These are phyloP conservation scores for Fusarium luffae DNA, from an alignment of 2,329 filamentous ascomycete genomes.

Conservation along the genomic window DNA sequence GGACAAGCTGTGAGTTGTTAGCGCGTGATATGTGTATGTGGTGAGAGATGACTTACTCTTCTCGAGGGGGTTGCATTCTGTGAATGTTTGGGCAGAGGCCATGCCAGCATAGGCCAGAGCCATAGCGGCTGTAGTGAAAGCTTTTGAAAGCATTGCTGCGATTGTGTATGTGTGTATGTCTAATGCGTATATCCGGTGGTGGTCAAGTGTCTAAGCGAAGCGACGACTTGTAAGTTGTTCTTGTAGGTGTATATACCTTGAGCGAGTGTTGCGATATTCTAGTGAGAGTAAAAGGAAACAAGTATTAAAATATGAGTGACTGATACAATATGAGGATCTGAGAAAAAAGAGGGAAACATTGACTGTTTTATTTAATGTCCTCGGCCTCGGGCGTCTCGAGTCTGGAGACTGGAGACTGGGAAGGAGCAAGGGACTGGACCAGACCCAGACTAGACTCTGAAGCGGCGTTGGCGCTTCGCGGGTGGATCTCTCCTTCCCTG, in stretches of 20 bases:
- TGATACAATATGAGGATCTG: slow-evolving; percentile 4
- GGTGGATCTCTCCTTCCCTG: slow-evolving; percentile 15
- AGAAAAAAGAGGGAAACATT: slow-evolving; percentile 20
- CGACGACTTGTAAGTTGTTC: slow-evolving; percentile 25
- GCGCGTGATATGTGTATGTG: neutral
- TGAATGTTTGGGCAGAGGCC: slow-evolving; percentile 67
- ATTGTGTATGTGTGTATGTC: slow-evolving; percentile 4
- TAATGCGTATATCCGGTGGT: slow-evolving; percentile 11
- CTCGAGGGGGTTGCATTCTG: slow-evolving; percentile 66
- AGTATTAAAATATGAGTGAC: slow-evolving; percentile 35
- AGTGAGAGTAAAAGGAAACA: slow-evolving; percentile 14
- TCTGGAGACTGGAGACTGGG: slow-evolving; percentile 10
- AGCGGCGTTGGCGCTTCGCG: slow-evolving; percentile 38
- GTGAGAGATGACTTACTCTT: slow-evolving; percentile 52
- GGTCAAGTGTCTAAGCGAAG: slow-evolving; percentile 34
- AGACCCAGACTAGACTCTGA: slow-evolving; percentile 5
- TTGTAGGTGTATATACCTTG: slow-evolving; percentile 18
- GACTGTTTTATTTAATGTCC: slow-evolving; percentile 36
- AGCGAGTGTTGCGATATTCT: slow-evolving; percentile 23
- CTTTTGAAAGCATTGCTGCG: slow-evolving; percentile 56
- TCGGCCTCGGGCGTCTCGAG: slow-evolving; percentile 22
- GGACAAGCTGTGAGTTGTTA: slow-evolving; percentile 67
- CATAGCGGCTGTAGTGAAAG: slow-evolving; percentile 58
- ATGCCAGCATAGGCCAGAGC: slow-evolving; percentile 61
- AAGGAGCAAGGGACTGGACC: neutral